Evolutionary conservation across 1,139 yeast species (phyloP), one percentile per base, ranked within the genome.

Genomic region (Petasospora rhodanensis): DNA sequence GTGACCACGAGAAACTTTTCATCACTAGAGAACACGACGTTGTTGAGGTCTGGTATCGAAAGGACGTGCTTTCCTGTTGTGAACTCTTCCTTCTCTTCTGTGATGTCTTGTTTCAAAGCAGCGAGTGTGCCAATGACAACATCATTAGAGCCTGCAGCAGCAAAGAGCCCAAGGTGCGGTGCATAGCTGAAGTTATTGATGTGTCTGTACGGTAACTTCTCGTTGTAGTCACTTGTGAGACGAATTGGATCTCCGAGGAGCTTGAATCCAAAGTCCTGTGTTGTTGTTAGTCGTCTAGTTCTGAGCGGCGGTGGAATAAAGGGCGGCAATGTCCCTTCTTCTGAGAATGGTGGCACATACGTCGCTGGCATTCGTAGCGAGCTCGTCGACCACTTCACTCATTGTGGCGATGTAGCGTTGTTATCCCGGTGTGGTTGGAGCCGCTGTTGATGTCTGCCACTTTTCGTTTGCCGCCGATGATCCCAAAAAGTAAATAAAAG

Each of bases 201-300:
- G 16, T 29, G 38, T 26, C 34, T 46, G 40, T 42, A 59, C 5
- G 64, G 62, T 12, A 55, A 28, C 18, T 41, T 35, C 31, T 58
- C 63, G 13, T 52, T 38, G 32, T 46, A 58, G 7, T 58, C 52
- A 3, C 54, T 48, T 13, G 60, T 49, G n/a, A 62, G 43, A 14
- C 43, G 46, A 9, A 50, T 48, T 17, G 53, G 45, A 10, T 46
- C 38, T 10, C 62, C 64, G 13, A 62, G 28, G 20, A 54, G 46
- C 41, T 58, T 61, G 49, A 61, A 64, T 4, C 68, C 68, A 38
- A 58, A 57, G 36, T 60, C 63, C 53, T 63, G 55, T 8, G 45
- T 7, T 10, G 2, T 5, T 26, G 42, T 41, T 38, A 24, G 52
- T 58, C n/a, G n/a, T n/a, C n/a, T n/a, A n/a, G n/a, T n/a, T n/a